Conservation (phyloP, 169 alveolate species). For the Haemoproteus tartakovskyi region DNA sequence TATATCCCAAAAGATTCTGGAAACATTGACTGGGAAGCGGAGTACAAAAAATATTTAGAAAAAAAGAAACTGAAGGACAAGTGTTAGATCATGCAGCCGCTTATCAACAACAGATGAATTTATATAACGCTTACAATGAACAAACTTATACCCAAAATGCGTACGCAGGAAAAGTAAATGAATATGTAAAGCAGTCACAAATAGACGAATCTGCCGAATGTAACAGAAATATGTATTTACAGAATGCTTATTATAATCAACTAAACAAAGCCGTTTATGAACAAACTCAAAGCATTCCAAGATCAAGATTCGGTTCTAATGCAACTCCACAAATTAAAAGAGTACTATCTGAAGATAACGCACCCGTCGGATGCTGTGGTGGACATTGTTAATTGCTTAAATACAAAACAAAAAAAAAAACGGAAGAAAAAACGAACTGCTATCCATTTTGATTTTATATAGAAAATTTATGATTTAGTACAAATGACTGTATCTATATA, state of each 20-base stretch:
- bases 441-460: no score
- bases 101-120: constrained; percentile 22
- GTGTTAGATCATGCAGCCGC: constrained; percentile 5
- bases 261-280: constrained; percentile 18
- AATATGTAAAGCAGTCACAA: no score
- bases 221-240: constrained; percentile 11
- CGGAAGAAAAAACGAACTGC: no score
- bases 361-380: constrained; percentile 61
- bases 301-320: constrained; percentile 19
- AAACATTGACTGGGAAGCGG: constrained; percentile 82
- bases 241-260: constrained; percentile 45
- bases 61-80: constrained; percentile 1
- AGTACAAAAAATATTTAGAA: constrained; percentile 55
- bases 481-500: no score
- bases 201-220: constrained; percentile 11
- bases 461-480: no score
- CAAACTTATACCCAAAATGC: constrained; percentile 48
- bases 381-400: constrained; percentile 3
- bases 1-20: constrained; percentile 78
- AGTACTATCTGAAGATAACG: constrained; percentile 57
- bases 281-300: constrained; percentile 29
- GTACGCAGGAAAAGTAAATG: no score
- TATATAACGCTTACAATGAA: constrained; percentile 33
- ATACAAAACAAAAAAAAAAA: no score
- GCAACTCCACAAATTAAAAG: constrained; percentile 56